Conservation (phyloP, 2,329 filamentous ascomycete species). For the Fusarium subtropicale region DNA sequence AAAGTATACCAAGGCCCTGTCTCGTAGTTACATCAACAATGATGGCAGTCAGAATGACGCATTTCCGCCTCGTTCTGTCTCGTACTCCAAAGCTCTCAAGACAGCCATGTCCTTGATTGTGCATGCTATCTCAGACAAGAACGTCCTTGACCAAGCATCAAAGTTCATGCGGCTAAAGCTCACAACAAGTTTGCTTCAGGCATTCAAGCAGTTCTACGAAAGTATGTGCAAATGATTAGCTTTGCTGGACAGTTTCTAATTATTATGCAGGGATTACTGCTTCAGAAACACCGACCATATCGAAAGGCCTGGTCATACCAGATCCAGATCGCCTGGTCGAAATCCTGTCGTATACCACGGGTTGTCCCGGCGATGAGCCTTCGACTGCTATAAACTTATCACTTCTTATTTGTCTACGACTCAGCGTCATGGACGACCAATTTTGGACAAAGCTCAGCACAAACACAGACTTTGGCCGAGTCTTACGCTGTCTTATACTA, state of each 20-base stretch:
- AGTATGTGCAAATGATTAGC: slow-evolving; percentile 34
- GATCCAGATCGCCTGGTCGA: slow-evolving; percentile 42
- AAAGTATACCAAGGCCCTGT: slow-evolving; percentile 66
- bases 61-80: slow-evolving; percentile 35
- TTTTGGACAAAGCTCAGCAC: slow-evolving; percentile 48
- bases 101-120: slow-evolving; percentile 67
- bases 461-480: slow-evolving; percentile 38
- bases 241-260: slow-evolving; percentile 13
- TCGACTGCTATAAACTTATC: slow-evolving; percentile 45
- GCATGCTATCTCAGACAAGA: slow-evolving; percentile 68
- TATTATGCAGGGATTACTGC: slow-evolving; percentile 27
- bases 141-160: slow-evolving; percentile 58
- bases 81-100: slow-evolving; percentile 53
- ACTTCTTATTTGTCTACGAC: slow-evolving; percentile 46
- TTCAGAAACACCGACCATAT: slow-evolving; percentile 15
- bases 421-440: slow-evolving; percentile 44
- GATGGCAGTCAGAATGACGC: neutral
- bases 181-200: slow-evolving; percentile 46
- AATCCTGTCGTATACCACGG: slow-evolving; percentile 46
- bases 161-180: slow-evolving; percentile 45
- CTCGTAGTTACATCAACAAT: slow-evolving; percentile 44
- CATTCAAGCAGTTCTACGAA: slow-evolving; percentile 46
- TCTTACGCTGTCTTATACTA: slow-evolving; percentile 47
- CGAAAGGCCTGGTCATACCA: slow-evolving; percentile 27
- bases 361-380: slow-evolving; percentile 41